Base-by-base conservation (phyloP, 2,329 filamentous ascomycete genomes). In the Cercospora berteroae region DNA sequence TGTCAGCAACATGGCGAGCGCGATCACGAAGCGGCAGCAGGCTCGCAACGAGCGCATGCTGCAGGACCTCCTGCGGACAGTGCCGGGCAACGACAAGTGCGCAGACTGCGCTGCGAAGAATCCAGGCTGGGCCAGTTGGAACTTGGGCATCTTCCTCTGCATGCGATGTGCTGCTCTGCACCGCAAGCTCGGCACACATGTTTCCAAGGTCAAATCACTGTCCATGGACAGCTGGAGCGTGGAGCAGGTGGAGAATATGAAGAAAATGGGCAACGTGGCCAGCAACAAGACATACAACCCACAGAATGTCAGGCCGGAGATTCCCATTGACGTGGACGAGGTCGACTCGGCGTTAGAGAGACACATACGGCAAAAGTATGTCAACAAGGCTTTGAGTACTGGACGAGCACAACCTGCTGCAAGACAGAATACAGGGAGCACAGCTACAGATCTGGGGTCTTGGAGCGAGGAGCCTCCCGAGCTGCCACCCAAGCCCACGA, bases 191-290 rank as follows among this genome's bases (percentile, higher is more conserved):
- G 95, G 95, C 69, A 98, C 95, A 48, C 95, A 99, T 80, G 93
- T 99, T 70, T 97, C 94, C 72, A 99, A 99, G 80, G 93, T 99
- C 83, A 99, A 99, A 81, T 98, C 94, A 42, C 81, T 99, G 82
- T 98, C 91, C 80, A 98, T 99, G 94, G 95, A 99, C 81, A 95
- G 90, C 73, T 99, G 95, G 95, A 89, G 91, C 59, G 90, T 90
- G 76, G 95, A 98, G 69, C 95, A 99, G 82, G 94, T 99, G 71
- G 95, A 99, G 92, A 94, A 90, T 76, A 99, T 99, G 95, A 95
- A 92, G 82, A 90, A 90, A 76, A 90, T 93, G 74, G 95, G 95
- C 75, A 99, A 99, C 77, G 81, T 85, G 59, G 85, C 88, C 48
- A 96, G 93, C 65, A 99, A 99, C 83, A 90, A 90, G 78, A 87